phyloP scores from a whole-genome alignment of 768 basidiomycete genomes.

The Gymnopilus junonius region DNA sequence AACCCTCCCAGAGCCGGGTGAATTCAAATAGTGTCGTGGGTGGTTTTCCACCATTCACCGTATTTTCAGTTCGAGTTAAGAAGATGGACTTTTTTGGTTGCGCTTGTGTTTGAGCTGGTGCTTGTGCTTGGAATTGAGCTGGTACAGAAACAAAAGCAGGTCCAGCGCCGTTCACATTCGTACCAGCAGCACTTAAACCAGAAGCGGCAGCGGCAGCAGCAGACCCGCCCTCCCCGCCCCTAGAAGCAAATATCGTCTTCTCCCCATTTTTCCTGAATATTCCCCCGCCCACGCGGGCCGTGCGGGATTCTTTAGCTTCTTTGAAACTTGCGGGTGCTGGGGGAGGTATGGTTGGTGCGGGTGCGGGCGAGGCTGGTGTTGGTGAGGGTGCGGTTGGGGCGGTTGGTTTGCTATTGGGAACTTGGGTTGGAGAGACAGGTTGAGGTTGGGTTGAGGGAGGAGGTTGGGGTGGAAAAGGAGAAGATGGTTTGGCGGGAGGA shows the following conservation, averaged over 20 bases:
- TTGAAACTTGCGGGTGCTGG: constrained; percentile 57
- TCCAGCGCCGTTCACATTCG: not conserved
- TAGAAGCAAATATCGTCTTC: constrained; percentile 53
- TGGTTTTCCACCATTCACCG: constrained; percentile 23
- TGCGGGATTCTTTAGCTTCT: constrained; percentile 62
- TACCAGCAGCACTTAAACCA: not conserved
- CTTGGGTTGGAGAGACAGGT: no score
- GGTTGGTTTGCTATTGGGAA: no score
- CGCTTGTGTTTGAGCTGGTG: not conserved
- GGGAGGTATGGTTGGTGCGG: not conserved
- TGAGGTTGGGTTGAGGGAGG: no score
- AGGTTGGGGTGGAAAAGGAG: no score
- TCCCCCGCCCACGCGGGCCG: constrained; percentile 66
- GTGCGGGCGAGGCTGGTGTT: not conserved
- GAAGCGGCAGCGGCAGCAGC: not conserved
- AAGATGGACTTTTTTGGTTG: not conserved
- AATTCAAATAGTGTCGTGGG: constrained; percentile 65
- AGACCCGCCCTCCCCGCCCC: no score
- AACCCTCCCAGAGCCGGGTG: constrained; percentile 57
- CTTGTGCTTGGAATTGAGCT: no score
- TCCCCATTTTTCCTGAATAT: constrained; percentile 72
- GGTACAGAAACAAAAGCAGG: no score
- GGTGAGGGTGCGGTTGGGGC: no score
- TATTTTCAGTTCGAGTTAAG: not conserved
- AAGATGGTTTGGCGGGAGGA: no score